A percentile compares a stretch with the other conserved stretches of the same genome.
These are phyloP conservation scores for Ceratobasidium sp. DNA, from an alignment of 1,284 basidiomycete species.

Conservation along the genomic window DNA sequence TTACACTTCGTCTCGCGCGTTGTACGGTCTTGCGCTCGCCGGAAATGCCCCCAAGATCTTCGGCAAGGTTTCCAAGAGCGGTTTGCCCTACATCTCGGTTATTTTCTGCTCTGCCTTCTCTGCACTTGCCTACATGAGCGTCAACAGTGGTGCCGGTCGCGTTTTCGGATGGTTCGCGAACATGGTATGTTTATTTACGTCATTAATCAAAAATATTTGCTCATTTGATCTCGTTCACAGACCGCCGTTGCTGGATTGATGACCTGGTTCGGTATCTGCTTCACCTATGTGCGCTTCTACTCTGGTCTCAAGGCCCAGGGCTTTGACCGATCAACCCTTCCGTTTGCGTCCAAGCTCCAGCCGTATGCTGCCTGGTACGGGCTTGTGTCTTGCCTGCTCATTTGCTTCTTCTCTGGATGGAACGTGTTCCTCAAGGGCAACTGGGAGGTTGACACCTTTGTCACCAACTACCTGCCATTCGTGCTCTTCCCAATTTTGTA, in stretches of 20 bases:
- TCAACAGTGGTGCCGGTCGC: constrained; percentile 64
- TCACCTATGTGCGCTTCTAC: constrained; percentile 84
- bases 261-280: constrained; percentile 84
- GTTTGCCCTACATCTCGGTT: constrained; percentile 79
- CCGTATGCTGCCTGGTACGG: constrained; percentile 79
- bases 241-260: constrained; percentile 63
- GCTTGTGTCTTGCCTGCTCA: constrained; percentile 60
- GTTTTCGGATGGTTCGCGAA: constrained; percentile 83
- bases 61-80: constrained; percentile 67
- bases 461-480: constrained; percentile 83
- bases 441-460: constrained; percentile 67
- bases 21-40: constrained; percentile 79
- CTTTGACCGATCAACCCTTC: constrained; percentile 68
- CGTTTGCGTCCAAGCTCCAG: constrained; percentile 67
- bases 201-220: constrained; percentile 40
- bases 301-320: constrained; percentile 78
- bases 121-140: constrained; percentile 73
- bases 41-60: constrained; percentile 83
- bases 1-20: constrained; percentile 80
- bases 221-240: constrained; percentile 46
- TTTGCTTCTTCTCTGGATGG: constrained; percentile 78
- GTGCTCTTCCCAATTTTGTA: constrained; percentile 82
- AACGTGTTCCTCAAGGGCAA: constrained; percentile 72
- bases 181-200: constrained; percentile 52
- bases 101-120: constrained; percentile 72